Percentiles rank a stretch among this genome's conserved stretches.
phyloP scores from a whole-genome alignment of 176 grass and related monocot species.

The bread wheat (Triticum aestivum) region IWGSC_CS_RefSeq_v2.1 NC_057807.1:398743516-398744015 shows the following conservation, averaged over 20 bases:
- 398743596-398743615: not conserved
- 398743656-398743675: not conserved
- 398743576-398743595: not conserved
- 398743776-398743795: not conserved
- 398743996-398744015: no score
- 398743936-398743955: not conserved
- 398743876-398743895: conserved; percentile 33
- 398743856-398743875: not conserved
- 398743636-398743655: not conserved
- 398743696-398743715: not conserved
- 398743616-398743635: not conserved
- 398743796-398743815: not conserved
- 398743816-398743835: not conserved
- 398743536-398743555: not conserved
- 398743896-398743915: not conserved
- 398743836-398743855: not conserved
- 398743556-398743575: no score
- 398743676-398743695: not conserved
- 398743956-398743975: not conserved
- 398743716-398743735: conserved; percentile 14
- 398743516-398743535: no score
- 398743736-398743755: not conserved
- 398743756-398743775: not conserved
- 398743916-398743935: not conserved
- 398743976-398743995: no score